These are phyloP conservation scores for Vanderwaltozyma yarrowii DNA, from an alignment of 805 yeast species.

Conservation along the genomic window DNA sequence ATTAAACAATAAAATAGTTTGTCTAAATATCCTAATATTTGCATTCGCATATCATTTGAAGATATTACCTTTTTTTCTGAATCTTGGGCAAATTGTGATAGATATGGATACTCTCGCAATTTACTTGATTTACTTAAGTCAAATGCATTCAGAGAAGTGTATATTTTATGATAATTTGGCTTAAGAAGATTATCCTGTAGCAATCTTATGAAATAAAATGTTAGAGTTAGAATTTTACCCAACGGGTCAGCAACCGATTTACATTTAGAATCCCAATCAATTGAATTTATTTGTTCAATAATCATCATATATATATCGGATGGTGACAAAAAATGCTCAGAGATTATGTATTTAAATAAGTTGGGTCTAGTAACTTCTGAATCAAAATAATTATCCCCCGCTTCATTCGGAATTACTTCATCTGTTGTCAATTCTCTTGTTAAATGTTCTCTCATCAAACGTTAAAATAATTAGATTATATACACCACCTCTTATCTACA, in stretches of 20 bases:
- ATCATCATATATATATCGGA: conserved; percentile 15
- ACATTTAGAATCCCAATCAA: conserved; percentile 26
- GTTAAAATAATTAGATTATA: too few species aligned
- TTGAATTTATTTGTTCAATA: conserved; percentile 16
- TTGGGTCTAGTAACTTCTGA: background rate
- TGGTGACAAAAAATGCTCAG: background rate
- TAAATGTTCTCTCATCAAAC: too few species aligned
- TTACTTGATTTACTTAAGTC: conserved; percentile 22
- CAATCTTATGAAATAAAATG: conserved; percentile 17
- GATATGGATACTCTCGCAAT: conserved; percentile 8
- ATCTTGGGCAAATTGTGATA: background rate
- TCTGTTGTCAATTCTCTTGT: too few species aligned
- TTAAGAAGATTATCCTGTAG: conserved; percentile 23
- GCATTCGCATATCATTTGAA: conserved; percentile 6
- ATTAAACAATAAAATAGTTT: conserved; percentile 5
- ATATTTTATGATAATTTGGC: conserved; percentile 16
- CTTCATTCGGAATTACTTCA: background rate
- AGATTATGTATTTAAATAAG: too few species aligned
- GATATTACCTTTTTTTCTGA: background rate
- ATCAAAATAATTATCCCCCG: background rate
- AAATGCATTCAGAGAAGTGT: conserved; percentile 16
- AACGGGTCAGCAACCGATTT: conserved; percentile 16
- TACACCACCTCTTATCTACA: too few species aligned
- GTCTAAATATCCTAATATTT: conserved; percentile 9
- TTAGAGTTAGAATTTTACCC: conserved; percentile 15